A percentile compares a stretch with the other conserved stretches of the same genome.
Conservation (phyloP, 2,329 filamentous ascomycete species). For the Raffaelea albimanens region DNA sequence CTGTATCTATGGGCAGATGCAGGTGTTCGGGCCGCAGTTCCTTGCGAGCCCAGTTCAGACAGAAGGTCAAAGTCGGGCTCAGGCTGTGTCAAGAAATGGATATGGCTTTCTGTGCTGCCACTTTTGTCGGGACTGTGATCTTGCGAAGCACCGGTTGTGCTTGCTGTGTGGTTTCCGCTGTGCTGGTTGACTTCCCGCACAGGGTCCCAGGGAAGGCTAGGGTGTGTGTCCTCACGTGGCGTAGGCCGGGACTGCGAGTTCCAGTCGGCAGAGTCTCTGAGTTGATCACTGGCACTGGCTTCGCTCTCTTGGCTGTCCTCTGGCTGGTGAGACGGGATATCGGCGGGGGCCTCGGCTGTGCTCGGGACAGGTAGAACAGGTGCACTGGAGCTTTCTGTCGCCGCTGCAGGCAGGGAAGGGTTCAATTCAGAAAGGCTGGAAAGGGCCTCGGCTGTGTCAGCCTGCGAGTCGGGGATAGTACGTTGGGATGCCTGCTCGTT, state of each 20-base stretch:
- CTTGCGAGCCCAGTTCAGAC: not conserved
- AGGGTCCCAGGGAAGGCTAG: too few species aligned
- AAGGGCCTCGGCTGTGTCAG: not conserved
- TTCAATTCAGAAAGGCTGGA: not conserved
- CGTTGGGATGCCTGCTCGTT: not conserved
- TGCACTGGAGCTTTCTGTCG: not conserved
- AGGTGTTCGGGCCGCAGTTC: not conserved
- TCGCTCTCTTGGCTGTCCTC: not conserved
- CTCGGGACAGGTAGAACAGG: not conserved
- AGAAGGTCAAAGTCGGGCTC: conserved; percentile 3
- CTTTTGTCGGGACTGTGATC: not conserved
- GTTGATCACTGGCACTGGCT: not conserved
- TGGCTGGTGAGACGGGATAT: conserved; percentile 1
- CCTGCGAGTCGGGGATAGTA: conserved; percentile 11
- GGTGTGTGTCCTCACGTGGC: too few species aligned
- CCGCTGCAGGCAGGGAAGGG: not conserved
- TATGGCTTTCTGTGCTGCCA: not conserved
- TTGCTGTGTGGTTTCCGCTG: too few species aligned
- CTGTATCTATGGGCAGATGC: not conserved
- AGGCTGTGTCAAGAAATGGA: conserved; percentile 10
- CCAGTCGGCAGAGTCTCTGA: conserved; percentile 6
- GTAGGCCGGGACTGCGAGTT: not conserved
- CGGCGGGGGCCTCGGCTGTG: not conserved
- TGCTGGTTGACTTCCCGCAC: too few species aligned
- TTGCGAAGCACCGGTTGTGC: not conserved